These are phyloP conservation scores for Sesbania bispinosa DNA, from an alignment of 306 rosid species.

Conservation along the genomic window DNA sequence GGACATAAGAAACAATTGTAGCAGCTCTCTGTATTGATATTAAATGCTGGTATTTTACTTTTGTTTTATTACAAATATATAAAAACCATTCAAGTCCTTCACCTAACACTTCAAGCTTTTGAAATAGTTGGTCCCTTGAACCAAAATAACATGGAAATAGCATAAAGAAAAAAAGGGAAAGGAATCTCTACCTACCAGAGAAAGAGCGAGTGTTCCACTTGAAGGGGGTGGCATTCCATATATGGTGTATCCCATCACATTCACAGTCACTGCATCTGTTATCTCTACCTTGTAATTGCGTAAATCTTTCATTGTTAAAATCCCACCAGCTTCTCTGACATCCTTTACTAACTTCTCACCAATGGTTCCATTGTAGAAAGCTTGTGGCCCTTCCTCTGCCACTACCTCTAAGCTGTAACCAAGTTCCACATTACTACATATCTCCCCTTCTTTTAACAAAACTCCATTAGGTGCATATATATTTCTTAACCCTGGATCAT, in stretches of 20 bases:
- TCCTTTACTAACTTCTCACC: constrained; percentile 80
- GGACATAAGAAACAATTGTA: too few relatives aligned
- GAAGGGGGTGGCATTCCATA: constrained; percentile 97
- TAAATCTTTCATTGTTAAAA: constrained; percentile 85
- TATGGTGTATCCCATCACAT: constrained; percentile 67
- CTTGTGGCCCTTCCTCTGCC: constrained; percentile 75
- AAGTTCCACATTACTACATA: constrained; percentile 67
- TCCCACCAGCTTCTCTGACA: constrained; percentile 75
- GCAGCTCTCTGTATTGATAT: neutral
- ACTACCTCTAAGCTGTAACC: constrained; percentile 57
- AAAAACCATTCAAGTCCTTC: neutral
- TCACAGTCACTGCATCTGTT: constrained; percentile 51
- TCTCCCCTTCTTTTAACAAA: constrained; percentile 57
- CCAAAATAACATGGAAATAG: neutral
- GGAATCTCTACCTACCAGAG: constrained; percentile 49
- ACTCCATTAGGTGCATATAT: constrained; percentile 69
- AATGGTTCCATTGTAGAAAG: constrained; percentile 71
- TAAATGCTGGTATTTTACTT: neutral
- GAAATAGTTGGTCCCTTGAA: neutral
- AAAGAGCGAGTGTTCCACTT: constrained; percentile 78
- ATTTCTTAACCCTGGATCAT: constrained; percentile 64
- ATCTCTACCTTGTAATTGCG: constrained; percentile 62
- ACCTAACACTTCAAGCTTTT: neutral
- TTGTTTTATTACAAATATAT: neutral
- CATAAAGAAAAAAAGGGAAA: neutral